Evolutionary conservation across 352 stramenopile species (phyloP).

Genomic region (Phytophthora ramorum): DNA sequence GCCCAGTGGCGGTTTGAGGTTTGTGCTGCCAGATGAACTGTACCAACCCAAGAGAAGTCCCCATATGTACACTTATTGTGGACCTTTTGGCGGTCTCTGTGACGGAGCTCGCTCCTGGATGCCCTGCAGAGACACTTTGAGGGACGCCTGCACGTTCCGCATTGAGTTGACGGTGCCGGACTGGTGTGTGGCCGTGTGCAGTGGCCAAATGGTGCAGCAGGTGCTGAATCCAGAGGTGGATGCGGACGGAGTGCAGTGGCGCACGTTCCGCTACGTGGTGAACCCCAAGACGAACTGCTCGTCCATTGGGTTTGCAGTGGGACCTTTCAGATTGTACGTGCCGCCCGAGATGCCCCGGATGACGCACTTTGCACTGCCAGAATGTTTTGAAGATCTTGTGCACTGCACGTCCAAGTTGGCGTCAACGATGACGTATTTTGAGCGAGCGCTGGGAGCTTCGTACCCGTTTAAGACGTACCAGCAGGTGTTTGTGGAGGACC

Average conservation of each 20-base stretch:
- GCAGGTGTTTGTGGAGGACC: constrained; percentile 89
- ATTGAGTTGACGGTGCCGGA: constrained; percentile 83
- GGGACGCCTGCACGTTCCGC: constrained; percentile 75
- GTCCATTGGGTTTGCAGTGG: constrained; percentile 81
- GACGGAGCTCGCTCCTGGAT: constrained; percentile 88
- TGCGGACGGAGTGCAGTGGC: constrained; percentile 51
- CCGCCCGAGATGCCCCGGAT: constrained; percentile 81
- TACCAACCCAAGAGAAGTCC: constrained; percentile 73
- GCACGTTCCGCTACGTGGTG: constrained; percentile 80
- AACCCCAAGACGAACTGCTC: constrained; percentile 86
- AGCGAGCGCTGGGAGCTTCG: constrained; percentile 66
- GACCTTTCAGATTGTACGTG: constrained; percentile 79
- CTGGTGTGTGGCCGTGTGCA: constrained; percentile 85
- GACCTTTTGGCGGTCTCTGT: constrained; percentile 81
- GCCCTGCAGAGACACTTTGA: constrained; percentile 79
- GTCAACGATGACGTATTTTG: constrained; percentile 83
- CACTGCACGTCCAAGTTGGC: constrained; percentile 78
- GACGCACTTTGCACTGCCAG: constrained; percentile 85
- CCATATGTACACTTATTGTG: constrained; percentile 90
- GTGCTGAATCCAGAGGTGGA: constrained; percentile 63
- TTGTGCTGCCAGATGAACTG: constrained; percentile 75
- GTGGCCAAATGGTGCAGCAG: constrained; percentile 87
- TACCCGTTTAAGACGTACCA: constrained; percentile 90
- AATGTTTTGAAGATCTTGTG: constrained; percentile 78
- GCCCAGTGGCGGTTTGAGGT: constrained; percentile 68